Evolutionary conservation across 2,329 filamentous ascomycete genomes (phyloP), one percentile per base, ranked within the genome.

Genomic region (Apiospora arundinis): DNA sequence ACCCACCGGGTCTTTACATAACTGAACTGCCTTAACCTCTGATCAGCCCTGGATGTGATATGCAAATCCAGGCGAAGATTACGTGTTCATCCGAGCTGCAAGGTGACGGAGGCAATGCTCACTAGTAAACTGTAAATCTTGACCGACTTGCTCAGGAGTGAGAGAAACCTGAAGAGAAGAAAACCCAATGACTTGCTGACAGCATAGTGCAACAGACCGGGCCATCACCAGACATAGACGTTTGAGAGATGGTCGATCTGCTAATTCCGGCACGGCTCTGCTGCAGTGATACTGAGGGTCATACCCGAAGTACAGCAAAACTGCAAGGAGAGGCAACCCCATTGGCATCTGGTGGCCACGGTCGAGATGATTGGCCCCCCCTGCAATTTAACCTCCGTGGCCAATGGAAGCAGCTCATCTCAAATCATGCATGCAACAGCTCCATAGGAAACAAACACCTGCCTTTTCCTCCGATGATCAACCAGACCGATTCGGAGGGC

Each of bases 371-470:
- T 48, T 46, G 45, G 14, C 12, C 40, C n/a, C 66, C 66, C 66
- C 66, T 67, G 66, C 45, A 67, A 67, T 67, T 67, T 46, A 67
- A 67, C 40, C 66, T 67, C 66, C 66, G 66, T 45, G 66, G 45
- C 66, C 66, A 67, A 67, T 67, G 66, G 66, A 23, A 46, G 66
- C 42, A 40, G 25, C 12, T 5, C 25, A 40, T 69, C 46, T 44
- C 68, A 65, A 60, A 23, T 56, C 32, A 37, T 28, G 56, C 56
- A 44, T 69, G 42, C 46, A 42, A 21, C 68, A 56, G 28, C 14
- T 48, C 45, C 42, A 28, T 28, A 37, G 42, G 42, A 67, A 67
- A 48, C 66, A 42, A 49, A 42, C 32, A 48, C 44, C 48, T 70
- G 21, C 40, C 25, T 14, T 32, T 42, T 37, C 40, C 21, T 32